These are phyloP conservation scores for Rasamsonia emersonii DNA, from an alignment of 2,329 filamentous ascomycete genomes.

Conservation along the genomic window DNA sequence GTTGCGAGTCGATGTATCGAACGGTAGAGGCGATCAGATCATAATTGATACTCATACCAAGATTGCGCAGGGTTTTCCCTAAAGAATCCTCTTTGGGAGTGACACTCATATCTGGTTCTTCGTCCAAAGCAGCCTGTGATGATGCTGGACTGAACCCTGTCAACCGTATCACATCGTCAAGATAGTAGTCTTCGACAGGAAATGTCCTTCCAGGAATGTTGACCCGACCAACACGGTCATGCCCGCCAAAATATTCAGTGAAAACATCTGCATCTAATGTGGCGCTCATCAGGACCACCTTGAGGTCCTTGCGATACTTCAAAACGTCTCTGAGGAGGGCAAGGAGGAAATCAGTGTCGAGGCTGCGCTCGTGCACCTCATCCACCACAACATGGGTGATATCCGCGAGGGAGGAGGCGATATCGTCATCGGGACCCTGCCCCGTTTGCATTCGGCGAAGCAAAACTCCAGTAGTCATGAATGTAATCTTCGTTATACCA, in stretches of 20 bases:
- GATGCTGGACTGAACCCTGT: conserved; percentile 57
- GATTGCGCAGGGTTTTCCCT: conserved; percentile 60
- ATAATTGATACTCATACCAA: conserved; percentile 86
- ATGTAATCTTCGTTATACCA: conserved; percentile 76
- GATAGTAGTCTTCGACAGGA: conserved; percentile 80
- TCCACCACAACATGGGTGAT: conserved; percentile 94
- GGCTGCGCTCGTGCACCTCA: conserved; percentile 88
- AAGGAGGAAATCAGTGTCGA: conserved; percentile 90
- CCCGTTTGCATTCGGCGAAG: conserved; percentile 85
- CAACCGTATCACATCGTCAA: conserved; percentile 76
- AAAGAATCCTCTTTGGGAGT: conserved; percentile 41
- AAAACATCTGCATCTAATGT: conserved; percentile 86
- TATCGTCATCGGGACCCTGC: conserved; percentile 68
- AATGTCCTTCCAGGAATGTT: conserved; percentile 85
- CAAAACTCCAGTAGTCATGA: conserved; percentile 91
- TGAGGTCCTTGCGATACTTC: conserved; percentile 64
- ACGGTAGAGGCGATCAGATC: conserved; percentile 74
- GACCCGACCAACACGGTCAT: conserved; percentile 65
- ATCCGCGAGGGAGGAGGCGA: conserved; percentile 72
- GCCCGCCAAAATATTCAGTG: conserved; percentile 68
- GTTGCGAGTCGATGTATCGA: conserved; percentile 67
- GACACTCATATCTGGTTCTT: conserved; percentile 30
- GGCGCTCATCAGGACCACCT: conserved; percentile 91
- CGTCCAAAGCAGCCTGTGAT: conserved; percentile 23
- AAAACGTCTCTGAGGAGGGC: conserved; percentile 80